A percentile compares a stretch with the other conserved stretches of the same genome.
phyloP scores from a whole-genome alignment of 1,284 basidiomycete genomes.

The Heterobasidion parviporum region DNA sequence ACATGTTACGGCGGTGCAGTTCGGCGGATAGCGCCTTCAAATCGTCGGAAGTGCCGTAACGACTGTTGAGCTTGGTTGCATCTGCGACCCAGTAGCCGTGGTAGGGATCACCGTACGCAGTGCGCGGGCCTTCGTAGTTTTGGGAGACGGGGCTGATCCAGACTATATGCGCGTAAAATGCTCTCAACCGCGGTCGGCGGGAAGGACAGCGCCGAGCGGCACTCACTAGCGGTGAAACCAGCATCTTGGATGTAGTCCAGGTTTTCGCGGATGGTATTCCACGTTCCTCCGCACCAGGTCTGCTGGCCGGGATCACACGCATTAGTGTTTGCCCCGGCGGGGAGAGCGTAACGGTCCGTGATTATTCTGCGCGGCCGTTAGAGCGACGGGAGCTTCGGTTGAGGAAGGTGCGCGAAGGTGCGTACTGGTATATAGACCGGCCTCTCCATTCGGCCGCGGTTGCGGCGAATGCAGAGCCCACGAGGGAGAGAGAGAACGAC shows the following conservation, averaged over 20 bases:
- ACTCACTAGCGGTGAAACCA: slow-evolving; percentile 68
- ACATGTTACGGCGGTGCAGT: slow-evolving; percentile 65
- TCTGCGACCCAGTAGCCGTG: slow-evolving; percentile 69
- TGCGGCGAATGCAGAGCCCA: slow-evolving; percentile 22
- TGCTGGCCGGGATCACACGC: slow-evolving; percentile 48
- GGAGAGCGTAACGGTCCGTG: slow-evolving; percentile 68
- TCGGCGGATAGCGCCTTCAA: slow-evolving; percentile 57
- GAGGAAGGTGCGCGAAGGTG: neutral
- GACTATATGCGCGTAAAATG: slow-evolving; percentile 22
- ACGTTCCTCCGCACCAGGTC: slow-evolving; percentile 72
- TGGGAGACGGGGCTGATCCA: slow-evolving; percentile 63
- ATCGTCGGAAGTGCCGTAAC: slow-evolving; percentile 63
- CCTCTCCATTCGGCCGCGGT: slow-evolving; percentile 31
- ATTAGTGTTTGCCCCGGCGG: slow-evolving; percentile 41
- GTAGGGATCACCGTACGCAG: slow-evolving; percentile 61
- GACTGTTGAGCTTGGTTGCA: slow-evolving; percentile 52
- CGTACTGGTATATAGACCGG: slow-evolving; percentile 34
- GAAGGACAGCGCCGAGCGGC: slow-evolving; percentile 2
- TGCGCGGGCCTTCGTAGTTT: slow-evolving; percentile 59
- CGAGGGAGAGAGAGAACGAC: slow-evolving; percentile 8
- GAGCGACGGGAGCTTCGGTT: slow-evolving; percentile 10
- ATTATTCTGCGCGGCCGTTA: slow-evolving; percentile 39
- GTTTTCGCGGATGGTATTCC: slow-evolving; percentile 66
- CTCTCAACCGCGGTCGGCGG: too few species aligned
- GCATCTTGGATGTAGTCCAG: slow-evolving; percentile 73